Evolutionary conservation across 2,329 filamentous ascomycete species (phyloP).

Genomic region (Trichoderma gracile): DNA sequence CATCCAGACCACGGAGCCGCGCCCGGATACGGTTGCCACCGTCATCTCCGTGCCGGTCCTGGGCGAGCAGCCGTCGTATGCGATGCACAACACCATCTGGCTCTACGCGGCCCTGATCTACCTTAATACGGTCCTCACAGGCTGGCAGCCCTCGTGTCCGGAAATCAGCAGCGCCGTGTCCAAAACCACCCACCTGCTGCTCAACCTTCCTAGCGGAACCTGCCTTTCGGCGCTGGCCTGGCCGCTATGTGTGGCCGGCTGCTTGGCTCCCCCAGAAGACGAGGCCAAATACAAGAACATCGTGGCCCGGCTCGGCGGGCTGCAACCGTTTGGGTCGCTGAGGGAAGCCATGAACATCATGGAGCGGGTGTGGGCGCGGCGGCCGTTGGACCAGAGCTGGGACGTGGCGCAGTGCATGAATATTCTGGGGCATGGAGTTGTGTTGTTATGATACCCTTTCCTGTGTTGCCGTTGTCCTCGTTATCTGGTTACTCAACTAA

Average conservation of each 20-base stretch:
- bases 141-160: slow-evolving; percentile 51
- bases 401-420: slow-evolving; percentile 48
- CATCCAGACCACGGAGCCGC: slow-evolving; percentile 32
- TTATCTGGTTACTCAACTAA: background rate
- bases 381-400: slow-evolving; percentile 46
- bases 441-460: slow-evolving; percentile 41
- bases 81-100: slow-evolving; percentile 46
- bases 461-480: background rate
- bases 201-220: slow-evolving; percentile 35
- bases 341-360: slow-evolving; percentile 47
- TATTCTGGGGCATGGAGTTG: slow-evolving; percentile 43
- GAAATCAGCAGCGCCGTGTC: slow-evolving; percentile 43
- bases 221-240: slow-evolving; percentile 43
- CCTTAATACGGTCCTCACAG: slow-evolving; percentile 50
- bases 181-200: slow-evolving; percentile 40
- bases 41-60: slow-evolving; percentile 28
- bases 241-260: slow-evolving; percentile 47
- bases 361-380: slow-evolving; percentile 48
- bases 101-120: slow-evolving; percentile 51
- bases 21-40: slow-evolving; percentile 2
- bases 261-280: slow-evolving; percentile 42
- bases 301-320: slow-evolving; percentile 43
- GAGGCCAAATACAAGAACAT: slow-evolving; percentile 47
- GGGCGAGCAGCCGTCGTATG: slow-evolving; percentile 30
- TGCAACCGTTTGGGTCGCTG: slow-evolving; percentile 49